Percentiles rank a stretch among this genome's conserved stretches.
Conservation (phyloP, 1,284 basidiomycete species). For the Pseudomicrostroma phylloplanum region DNA sequence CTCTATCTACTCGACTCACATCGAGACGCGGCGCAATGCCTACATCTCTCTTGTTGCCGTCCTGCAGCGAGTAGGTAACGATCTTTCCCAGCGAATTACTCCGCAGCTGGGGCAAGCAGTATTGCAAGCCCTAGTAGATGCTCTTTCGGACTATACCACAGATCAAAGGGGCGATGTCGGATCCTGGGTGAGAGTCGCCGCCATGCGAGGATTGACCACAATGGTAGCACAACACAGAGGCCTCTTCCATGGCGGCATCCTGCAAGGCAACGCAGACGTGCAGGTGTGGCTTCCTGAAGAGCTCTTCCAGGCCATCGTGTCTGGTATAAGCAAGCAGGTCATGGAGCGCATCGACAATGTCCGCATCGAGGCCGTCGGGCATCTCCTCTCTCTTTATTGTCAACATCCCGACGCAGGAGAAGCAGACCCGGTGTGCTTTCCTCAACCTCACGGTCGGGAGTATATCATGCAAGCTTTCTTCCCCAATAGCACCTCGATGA, state of each 20-base stretch:
- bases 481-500: no score
- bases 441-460: not conserved
- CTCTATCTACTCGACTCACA: constrained; percentile 26
- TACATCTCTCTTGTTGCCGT: constrained; percentile 59
- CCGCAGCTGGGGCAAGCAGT: constrained; percentile 9
- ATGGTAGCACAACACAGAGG: constrained; percentile 20
- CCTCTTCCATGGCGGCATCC: not conserved
- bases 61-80: constrained; percentile 1
- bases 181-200: constrained; percentile 82
- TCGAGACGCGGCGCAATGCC: constrained; percentile 68
- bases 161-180: constrained; percentile 96
- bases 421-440: not conserved
- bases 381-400: constrained; percentile 55
- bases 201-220: constrained; percentile 59
- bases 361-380: constrained; percentile 8
- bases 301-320: constrained; percentile 33
- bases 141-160: constrained; percentile 79
- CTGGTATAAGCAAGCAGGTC: constrained; percentile 75
- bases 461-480: not conserved
- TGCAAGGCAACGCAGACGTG: not conserved
- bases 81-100: not conserved
- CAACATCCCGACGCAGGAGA: not conserved
- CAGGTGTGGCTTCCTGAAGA: constrained; percentile 10
- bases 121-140: constrained; percentile 55
- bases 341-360: constrained; percentile 72